phyloP scores from a whole-genome alignment of 371 early-diverging fungal genomes.

The Mortierella sp. region DNA sequence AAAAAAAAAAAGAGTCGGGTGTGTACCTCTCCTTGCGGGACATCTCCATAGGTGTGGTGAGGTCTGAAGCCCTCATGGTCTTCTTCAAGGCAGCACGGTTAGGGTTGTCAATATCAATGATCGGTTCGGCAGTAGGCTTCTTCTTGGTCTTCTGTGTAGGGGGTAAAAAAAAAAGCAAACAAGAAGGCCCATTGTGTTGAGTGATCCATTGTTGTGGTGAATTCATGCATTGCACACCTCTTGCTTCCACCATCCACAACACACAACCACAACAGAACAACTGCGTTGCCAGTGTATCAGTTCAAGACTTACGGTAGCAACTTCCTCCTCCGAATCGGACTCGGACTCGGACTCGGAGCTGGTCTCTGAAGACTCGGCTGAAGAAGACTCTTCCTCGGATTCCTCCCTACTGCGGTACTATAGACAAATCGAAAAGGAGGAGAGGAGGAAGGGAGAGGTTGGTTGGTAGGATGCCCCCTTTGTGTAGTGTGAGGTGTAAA shows the following conservation, averaged over 20 bases:
- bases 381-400: slow-evolving; percentile 41
- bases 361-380: slow-evolving; percentile 43
- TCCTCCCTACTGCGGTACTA: slow-evolving; percentile 50
- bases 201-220: too few species aligned
- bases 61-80: slow-evolving; percentile 58
- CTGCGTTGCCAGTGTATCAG: background rate
- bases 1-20: too few species aligned
- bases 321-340: slow-evolving; percentile 47
- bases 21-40: slow-evolving; percentile 61
- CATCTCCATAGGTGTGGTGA: slow-evolving; percentile 56
- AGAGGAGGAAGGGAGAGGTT: slow-evolving; percentile 7
- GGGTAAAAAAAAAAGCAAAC: background rate
- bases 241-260: too few species aligned
- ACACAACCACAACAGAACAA: too few species aligned
- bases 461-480: too few species aligned
- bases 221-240: too few species aligned
- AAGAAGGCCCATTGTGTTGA: too few species aligned
- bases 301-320: slow-evolving; percentile 15
- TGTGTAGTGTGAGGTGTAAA: too few species aligned
- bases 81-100: slow-evolving; percentile 57
- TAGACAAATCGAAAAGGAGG: background rate
- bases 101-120: slow-evolving; percentile 55
- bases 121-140: slow-evolving; percentile 23
- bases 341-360: slow-evolving; percentile 43
- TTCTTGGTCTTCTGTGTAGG: slow-evolving; percentile 8